Percentiles rank a stretch among this genome's conserved stretches.
These are phyloP conservation scores for Lachnellula subtilissima DNA, from an alignment of 2,329 filamentous ascomycete genomes.

Conservation along the genomic window DNA sequence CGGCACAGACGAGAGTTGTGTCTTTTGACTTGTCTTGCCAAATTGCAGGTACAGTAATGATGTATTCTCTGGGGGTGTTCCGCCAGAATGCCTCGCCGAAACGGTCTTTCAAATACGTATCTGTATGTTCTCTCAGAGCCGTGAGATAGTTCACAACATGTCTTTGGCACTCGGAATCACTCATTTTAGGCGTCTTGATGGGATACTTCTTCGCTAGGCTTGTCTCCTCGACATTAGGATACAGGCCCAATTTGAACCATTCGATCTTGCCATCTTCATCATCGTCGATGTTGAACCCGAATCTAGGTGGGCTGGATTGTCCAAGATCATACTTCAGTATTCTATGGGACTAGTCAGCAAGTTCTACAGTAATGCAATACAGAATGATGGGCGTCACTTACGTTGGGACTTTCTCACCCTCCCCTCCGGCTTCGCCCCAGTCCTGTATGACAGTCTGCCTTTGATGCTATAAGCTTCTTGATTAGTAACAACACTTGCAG, in stretches of 20 bases:
- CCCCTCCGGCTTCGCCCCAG: background rate
- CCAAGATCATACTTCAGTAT: background rate
- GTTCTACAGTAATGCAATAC: background rate
- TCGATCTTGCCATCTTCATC: background rate
- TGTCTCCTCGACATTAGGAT: background rate
- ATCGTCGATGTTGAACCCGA: background rate
- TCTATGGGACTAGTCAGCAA: background rate
- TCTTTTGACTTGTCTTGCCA: constrained; percentile 7
- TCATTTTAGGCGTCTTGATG: background rate
- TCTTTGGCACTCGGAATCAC: background rate
- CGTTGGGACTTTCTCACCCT: background rate
- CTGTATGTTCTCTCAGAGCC: constrained; percentile 1
- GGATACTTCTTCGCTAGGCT: background rate
- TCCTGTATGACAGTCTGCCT: background rate
- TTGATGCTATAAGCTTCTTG: background rate
- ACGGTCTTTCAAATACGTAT: background rate
- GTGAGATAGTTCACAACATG: constrained; percentile 3
- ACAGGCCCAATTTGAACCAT: constrained; percentile 4
- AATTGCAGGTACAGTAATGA: constrained; percentile 11
- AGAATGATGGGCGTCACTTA: background rate
- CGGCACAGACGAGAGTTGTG: constrained; percentile 1
- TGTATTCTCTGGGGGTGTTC: background rate
- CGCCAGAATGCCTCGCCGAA: background rate
- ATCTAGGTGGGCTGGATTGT: background rate
- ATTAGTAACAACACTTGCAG: too few relatives aligned